phyloP scores from a whole-genome alignment of 352 stramenopile genomes.

The Pythium sukuiense region DNA sequence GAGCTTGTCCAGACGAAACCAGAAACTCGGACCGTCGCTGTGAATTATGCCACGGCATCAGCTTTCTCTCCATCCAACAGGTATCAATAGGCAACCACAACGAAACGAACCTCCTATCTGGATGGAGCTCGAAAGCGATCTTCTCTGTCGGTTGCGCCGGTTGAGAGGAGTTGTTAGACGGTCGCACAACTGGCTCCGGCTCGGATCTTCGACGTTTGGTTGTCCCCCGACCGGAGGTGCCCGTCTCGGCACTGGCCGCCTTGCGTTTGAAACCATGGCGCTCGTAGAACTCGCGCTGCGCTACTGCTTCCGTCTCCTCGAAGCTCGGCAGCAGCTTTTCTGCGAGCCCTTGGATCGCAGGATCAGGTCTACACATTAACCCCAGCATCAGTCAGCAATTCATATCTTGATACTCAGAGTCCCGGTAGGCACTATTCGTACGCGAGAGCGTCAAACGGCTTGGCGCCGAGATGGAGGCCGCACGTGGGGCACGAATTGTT shows the following conservation, averaged over 20 bases:
- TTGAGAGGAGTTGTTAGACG: neutral
- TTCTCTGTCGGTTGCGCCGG: neutral
- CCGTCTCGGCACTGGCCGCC: neutral
- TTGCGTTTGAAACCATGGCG: constrained; percentile 65
- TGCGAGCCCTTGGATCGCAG: constrained; percentile 53
- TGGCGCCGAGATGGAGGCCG: constrained; percentile 42
- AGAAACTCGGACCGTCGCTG: neutral
- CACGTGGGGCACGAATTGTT: constrained; percentile 50
- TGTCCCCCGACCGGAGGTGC: neutral
- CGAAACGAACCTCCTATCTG: neutral
- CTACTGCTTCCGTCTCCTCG: constrained; percentile 35
- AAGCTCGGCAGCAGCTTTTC: constrained; percentile 53
- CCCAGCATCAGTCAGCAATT: neutral
- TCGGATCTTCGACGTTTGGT: neutral
- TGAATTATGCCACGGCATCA: neutral
- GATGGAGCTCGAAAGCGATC: constrained; percentile 3
- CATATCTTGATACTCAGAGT: neutral
- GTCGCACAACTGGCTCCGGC: neutral
- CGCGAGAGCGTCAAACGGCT: constrained; percentile 56
- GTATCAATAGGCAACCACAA: neutral
- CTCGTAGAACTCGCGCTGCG: constrained; percentile 47
- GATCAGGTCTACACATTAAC: constrained; percentile 41
- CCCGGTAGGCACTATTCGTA: constrained; percentile 16
- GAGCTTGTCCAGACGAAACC: constrained; percentile 1
- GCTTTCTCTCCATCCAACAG: neutral